Percentiles rank a stretch among this genome's conserved stretches.
Evolutionary conservation across 1,284 basidiomycete genomes (phyloP).

Genomic region (Melampsora abietis-canadensis): DNA sequence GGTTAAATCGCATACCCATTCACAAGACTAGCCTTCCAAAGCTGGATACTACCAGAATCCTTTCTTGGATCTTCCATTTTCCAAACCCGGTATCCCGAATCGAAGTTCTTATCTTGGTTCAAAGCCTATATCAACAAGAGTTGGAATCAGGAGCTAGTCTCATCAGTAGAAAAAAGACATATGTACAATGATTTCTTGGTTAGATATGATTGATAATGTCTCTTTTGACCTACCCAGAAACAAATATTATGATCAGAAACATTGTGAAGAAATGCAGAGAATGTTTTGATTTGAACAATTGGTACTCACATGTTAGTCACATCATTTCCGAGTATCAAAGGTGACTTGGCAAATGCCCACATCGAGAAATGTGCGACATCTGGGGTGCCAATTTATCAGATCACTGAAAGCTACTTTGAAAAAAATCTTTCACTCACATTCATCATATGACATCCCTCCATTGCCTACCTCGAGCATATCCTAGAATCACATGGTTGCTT

Average conservation of each 20-base stretch:
- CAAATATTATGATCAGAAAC: not conserved
- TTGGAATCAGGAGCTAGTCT: not conserved
- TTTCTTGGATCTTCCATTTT: conserved; percentile 6
- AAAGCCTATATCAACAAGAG: conserved; percentile 10
- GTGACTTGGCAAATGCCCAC: conserved; percentile 51
- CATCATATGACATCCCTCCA: conserved; percentile 39
- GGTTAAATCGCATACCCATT: conserved; percentile 8
- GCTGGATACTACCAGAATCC: conserved; percentile 20
- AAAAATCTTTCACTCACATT: conserved; percentile 9
- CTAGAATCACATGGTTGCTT: not conserved
- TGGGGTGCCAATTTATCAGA: not conserved
- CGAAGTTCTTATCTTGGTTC: conserved; percentile 21
- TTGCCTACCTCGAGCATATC: conserved; percentile 42
- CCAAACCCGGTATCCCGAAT: conserved; percentile 34
- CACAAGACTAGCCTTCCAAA: conserved; percentile 35
- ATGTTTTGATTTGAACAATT: not conserved
- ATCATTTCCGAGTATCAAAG: conserved; percentile 52
- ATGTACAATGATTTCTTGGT: conserved; percentile 37
- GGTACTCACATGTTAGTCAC: conserved; percentile 45
- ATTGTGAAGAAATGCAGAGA: not conserved
- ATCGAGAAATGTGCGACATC: conserved; percentile 50
- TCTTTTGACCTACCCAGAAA: conserved; percentile 42
- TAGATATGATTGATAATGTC: conserved; percentile 42
- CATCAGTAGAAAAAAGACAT: not conserved
- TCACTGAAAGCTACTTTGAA: not conserved